Evolutionary conservation across 306 rosid genomes (phyloP).

Genomic region (Quercus wislizeni): DNA sequence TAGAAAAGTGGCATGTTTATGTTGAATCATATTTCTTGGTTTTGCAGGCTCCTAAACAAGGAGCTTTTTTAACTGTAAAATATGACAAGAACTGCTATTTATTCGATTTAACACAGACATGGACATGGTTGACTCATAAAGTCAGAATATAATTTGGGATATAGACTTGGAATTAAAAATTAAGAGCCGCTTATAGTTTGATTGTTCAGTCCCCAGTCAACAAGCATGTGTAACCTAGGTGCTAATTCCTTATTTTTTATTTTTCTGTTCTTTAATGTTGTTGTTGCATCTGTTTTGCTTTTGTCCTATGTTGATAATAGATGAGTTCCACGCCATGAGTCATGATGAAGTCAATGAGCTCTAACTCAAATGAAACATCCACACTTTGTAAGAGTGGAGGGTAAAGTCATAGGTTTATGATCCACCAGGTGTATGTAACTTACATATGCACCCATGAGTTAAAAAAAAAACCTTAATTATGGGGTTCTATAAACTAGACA

Average conservation of each 20-base stretch:
- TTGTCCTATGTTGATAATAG: neutral
- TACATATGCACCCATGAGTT: neutral
- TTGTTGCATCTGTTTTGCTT: no score
- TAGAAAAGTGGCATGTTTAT: neutral
- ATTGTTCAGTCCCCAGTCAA: no score
- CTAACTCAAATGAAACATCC: no score
- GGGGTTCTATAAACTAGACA: neutral
- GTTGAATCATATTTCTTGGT: neutral
- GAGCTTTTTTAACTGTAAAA: neutral
- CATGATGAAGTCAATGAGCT: no score
- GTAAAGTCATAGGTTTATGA: no score
- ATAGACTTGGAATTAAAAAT: neutral
- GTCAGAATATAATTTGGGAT: neutral
- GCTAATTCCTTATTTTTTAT: no score
- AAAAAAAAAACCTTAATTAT: neutral
- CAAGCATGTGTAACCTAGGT: no score
- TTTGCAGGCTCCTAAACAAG: neutral
- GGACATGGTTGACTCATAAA: neutral
- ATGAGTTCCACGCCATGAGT: neutral
- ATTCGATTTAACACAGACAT: neutral
- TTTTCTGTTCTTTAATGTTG: no score
- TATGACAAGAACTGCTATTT: neutral
- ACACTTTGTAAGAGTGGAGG: no score
- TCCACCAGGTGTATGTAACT: no score
- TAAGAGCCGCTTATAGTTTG: neutral